Evolutionary conservation across 371 early-diverging fungal genomes (phyloP).

Genomic region (Mortierella sp.): DNA sequence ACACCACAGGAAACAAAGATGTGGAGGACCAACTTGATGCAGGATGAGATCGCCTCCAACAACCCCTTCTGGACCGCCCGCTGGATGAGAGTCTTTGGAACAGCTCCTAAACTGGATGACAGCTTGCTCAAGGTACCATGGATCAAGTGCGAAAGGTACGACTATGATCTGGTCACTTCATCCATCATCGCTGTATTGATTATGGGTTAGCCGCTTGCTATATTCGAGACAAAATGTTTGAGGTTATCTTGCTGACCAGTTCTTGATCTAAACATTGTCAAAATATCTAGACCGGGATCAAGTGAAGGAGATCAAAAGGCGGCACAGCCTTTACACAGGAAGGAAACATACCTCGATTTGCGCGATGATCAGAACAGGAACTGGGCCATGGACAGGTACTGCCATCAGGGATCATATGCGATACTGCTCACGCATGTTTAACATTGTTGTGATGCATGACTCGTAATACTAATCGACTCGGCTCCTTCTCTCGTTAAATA

Average conservation of each 20-base stretch:
- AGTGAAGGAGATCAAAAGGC: conserved; percentile 37
- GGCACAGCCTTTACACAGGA: conserved; percentile 40
- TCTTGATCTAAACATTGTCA: background rate
- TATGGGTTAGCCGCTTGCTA: background rate
- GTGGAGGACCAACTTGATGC: conserved; percentile 51
- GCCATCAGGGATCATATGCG: background rate
- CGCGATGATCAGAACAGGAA: conserved; percentile 55
- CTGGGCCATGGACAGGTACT: conserved; percentile 58
- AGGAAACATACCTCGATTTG: conserved; percentile 51
- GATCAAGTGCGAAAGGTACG: conserved; percentile 56
- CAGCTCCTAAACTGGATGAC: conserved; percentile 49
- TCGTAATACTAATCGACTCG: background rate
- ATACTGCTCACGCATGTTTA: background rate
- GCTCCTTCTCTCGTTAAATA: background rate
- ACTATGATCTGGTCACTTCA: background rate
- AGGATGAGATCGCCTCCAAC: conserved; percentile 53
- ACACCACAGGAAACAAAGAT: conserved; percentile 38
- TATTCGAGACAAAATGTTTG: background rate
- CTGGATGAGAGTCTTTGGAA: conserved; percentile 58
- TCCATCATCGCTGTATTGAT: background rate
- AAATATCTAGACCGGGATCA: conserved; percentile 16
- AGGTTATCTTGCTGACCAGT: background rate
- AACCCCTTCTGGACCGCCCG: conserved; percentile 57
- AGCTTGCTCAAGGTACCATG: conserved; percentile 56
- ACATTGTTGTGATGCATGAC: background rate